Percentiles rank a stretch among this genome's conserved stretches.
These are phyloP conservation scores for Trichomonas gallinae DNA, from an alignment of 208 protist genomes.

Conservation along the genomic window DNA sequence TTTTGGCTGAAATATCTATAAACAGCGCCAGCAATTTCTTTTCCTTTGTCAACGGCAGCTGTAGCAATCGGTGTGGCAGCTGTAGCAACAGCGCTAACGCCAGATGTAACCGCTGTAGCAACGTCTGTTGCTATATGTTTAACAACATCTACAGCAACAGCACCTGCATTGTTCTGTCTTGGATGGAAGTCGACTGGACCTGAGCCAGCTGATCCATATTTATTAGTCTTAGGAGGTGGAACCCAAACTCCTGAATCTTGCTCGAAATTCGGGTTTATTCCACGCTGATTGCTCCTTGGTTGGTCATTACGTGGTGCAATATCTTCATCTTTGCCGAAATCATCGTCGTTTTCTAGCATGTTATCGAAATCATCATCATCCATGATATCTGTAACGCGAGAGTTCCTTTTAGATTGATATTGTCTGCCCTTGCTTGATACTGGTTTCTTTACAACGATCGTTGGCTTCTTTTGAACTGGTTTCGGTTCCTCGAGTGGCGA, in stretches of 20 bases:
- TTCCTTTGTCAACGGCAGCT: background rate
- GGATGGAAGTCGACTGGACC: background rate
- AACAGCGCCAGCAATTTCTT: background rate
- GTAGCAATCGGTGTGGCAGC: background rate
- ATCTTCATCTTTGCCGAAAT: background rate
- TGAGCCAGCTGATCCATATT: background rate
- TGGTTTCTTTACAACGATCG: background rate
- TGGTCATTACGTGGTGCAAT: background rate
- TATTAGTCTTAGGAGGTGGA: background rate
- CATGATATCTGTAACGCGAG: background rate
- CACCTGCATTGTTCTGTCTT: background rate
- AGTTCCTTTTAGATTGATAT: too few relatives aligned
- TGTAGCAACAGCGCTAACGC: background rate
- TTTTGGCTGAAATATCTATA: background rate
- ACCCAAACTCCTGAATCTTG: background rate
- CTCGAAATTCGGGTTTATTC: background rate
- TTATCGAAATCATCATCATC: background rate
- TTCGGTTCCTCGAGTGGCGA: background rate
- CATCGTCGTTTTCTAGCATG: background rate
- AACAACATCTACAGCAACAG: background rate
- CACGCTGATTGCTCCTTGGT: background rate
- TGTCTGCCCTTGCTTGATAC: background rate
- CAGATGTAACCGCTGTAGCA: background rate
- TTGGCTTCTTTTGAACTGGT: background rate
- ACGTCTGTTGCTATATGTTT: background rate